A percentile compares a stretch with the other conserved stretches of the same genome.
These are phyloP conservation scores for Ustilago crameri DNA, from an alignment of 1,284 basidiomycete genomes.

Conservation along the genomic window DNA sequence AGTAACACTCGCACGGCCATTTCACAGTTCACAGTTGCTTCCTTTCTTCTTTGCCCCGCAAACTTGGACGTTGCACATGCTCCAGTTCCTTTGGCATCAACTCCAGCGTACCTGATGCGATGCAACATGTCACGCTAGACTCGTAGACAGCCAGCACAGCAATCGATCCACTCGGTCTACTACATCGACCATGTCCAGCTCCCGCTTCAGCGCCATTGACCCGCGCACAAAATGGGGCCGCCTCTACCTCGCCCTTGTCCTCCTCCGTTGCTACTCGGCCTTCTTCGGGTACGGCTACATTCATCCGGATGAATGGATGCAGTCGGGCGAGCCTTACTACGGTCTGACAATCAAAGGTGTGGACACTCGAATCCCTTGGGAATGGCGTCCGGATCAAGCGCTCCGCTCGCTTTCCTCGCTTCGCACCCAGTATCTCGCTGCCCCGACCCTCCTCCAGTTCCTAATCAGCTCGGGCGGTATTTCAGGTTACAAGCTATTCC, in stretches of 20 bases:
- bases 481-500: conserved; percentile 15
- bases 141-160: too few species aligned
- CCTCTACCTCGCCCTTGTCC: conserved; percentile 50
- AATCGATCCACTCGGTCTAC: too few species aligned
- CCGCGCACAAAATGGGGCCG: conserved; percentile 11
- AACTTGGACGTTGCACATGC: too few species aligned
- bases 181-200: not conserved
- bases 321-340: conserved; percentile 64
- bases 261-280: conserved; percentile 54
- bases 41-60: not conserved
- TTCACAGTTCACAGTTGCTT: too few species aligned
- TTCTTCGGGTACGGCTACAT: conserved; percentile 61
- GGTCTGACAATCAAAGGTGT: not conserved
- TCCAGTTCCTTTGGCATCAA: too few species aligned
- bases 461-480: not conserved
- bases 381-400: conserved; percentile 32
- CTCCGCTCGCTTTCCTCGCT: conserved; percentile 26
- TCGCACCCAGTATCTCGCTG: conserved; percentile 3
- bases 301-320: conserved; percentile 69
- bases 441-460: conserved; percentile 1
- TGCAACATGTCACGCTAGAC: too few species aligned
- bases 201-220: conserved; percentile 14
- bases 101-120: too few species aligned
- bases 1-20: conserved; percentile 7
- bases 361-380: conserved; percentile 21